Evolutionary conservation across 1,284 basidiomycete species (phyloP), one percentile per base, ranked within the genome.

Genomic region (Ustilago sp.): DNA sequence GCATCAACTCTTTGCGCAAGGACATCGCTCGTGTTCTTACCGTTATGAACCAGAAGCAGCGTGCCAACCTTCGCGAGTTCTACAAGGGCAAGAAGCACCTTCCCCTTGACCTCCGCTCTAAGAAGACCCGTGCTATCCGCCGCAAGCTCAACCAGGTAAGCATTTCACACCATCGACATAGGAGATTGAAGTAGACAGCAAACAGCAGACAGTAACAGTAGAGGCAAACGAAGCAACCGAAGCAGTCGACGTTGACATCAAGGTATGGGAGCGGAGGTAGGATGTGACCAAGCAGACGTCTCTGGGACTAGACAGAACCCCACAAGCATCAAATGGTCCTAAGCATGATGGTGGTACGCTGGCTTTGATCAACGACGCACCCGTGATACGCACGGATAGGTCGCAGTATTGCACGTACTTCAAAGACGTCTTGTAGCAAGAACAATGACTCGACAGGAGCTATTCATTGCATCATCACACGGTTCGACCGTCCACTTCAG

Each of bases 61-160:
- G 97, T 84, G 92, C 94, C 89, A 95, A 96, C 89, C 91, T 98
- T 82, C 93, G 94, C 78, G 95, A 98, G 88, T 94, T 93, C 90
- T 98, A 98, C 93, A 96, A 95, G 90, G 89, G 90, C 88, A 98
- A 98, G 92, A 97, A 95, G 88, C 94, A 94, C 89, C 89, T 93
- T 78, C 97, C 97, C 81, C 94, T 99, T 81, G 97, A 99, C 90
- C 93, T 99, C 86, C 94, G 97, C 81, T 88, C 91, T 83, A 99
- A 99, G 93, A 95, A 93, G 92, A 99, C 97, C 80, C 93, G 97
- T 83, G 97, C 97, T 69, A 98, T 99, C 90, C 91, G 97, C 87
- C 91, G 96, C 88, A 91, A 94, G 87, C 88, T 99, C 88, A 95
- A 94, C 85, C 92, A 92, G 90, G 94, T 94, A 71, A 50, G 75